Base-by-base conservation (phyloP, 768 basidiomycete species). In the Paxillus rubicundulus region DNA sequence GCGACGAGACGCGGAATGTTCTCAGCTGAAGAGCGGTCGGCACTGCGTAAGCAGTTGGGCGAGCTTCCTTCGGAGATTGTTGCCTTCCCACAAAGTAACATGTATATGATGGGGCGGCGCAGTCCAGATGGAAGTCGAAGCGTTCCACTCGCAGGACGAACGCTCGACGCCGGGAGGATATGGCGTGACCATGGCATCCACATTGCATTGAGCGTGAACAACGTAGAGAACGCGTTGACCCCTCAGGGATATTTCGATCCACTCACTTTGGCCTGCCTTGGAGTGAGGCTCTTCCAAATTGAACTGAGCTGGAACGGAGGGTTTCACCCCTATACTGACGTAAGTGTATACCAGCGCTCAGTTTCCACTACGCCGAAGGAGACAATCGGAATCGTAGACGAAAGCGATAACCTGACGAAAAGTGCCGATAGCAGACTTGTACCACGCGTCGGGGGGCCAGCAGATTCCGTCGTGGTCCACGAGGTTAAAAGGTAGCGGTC, bases 181-280 rank as follows among this genome's bases (percentile, higher is more conserved):
- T 69, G 68, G 53, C 66, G 65, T 54, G 70, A 75, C 46, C 74
- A 77, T 61, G 73, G 76, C 10, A 53, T 84, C 28, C 69, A 74
- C 41, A 68, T 81, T 48, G 81, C 81, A 48, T 75, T 84, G 75
- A 73, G 78, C 50, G 79, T 85, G 34, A 84, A 85, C 66, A 85
- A 85, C 60, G 76, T 85, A 59, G 79, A 78, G 56, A 87, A 86
- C 57, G 79, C 82, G 28, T 87, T 85, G 64, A 86, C 81, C 33
- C 86, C 85, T 37, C 85, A 86, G 69, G 85, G 85, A 47, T 77
- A 76, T 24, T 62, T 81, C 40, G 84, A 85, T 69, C 83, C 84
- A 9, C 68, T 87, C n/a, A 72, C 75, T 5, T 67, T 86, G 48
- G 79, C 82, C 45, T 74, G 80, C 33, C 75, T 86, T 41, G 82